Conservation (phyloP, 2,329 filamentous ascomycete genomes). For the Huntiella decipiens region DNA sequence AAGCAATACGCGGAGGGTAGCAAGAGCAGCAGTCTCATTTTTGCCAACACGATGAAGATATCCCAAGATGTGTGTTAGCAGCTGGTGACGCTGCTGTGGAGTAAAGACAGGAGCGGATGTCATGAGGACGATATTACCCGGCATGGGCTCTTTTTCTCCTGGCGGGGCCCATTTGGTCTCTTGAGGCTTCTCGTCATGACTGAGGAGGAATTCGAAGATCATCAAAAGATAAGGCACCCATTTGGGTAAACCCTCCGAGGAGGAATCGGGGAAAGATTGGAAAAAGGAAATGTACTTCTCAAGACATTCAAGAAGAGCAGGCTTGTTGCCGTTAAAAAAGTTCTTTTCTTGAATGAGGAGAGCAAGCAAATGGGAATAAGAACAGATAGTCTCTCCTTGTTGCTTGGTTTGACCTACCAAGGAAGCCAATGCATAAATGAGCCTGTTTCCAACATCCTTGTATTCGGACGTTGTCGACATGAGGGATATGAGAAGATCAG, state of each 20-base stretch:
- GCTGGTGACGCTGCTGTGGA: conserved; percentile 37
- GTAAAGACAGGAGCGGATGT: conserved; percentile 22
- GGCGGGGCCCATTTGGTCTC: conserved; percentile 50
- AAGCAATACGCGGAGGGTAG: conserved; percentile 64
- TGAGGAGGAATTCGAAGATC: conserved; percentile 76
- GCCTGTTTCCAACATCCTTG: conserved; percentile 47
- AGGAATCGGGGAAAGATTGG: conserved; percentile 44
- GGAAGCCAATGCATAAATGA: conserved; percentile 68
- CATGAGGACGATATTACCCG: conserved; percentile 15
- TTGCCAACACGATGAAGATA: conserved; percentile 75
- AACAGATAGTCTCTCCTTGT: conserved; percentile 46
- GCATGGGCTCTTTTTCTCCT: conserved; percentile 27
- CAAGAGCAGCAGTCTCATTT: conserved; percentile 66
- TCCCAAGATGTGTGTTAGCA: conserved; percentile 64
- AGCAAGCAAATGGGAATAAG: conserved; percentile 81
- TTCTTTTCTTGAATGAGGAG: conserved; percentile 64
- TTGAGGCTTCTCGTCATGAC: conserved; percentile 66
- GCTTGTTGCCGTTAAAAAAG: conserved; percentile 62
- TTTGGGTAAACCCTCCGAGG: conserved; percentile 61
- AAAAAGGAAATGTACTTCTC: conserved; percentile 61
- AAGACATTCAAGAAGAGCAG: conserved; percentile 59
- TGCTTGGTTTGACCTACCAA: conserved; percentile 42
- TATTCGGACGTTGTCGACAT: conserved; percentile 35
- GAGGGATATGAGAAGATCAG: conserved; percentile 65
- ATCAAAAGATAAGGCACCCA: conserved; percentile 86